These are phyloP conservation scores for Starmerella tilneyi DNA, from an alignment of 805 yeast genomes.

Conservation along the genomic window DNA sequence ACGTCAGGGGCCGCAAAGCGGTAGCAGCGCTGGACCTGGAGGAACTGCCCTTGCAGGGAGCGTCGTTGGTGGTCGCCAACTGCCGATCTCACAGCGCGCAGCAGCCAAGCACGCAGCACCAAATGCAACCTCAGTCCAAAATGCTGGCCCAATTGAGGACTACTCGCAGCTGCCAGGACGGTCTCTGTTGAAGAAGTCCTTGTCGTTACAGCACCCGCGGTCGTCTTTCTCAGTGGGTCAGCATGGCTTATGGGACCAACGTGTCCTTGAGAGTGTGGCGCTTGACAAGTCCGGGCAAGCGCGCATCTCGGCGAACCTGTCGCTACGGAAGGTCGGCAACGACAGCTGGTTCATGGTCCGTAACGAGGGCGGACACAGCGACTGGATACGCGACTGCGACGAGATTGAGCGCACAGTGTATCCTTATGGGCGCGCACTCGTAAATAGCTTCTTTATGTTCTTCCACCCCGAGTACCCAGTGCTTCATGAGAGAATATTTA, in stretches of 20 bases:
- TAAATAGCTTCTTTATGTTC: slow-evolving; percentile 66
- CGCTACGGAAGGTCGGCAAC: slow-evolving; percentile 69
- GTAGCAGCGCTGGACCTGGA: not conserved
- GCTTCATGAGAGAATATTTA: slow-evolving; percentile 77
- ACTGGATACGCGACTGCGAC: slow-evolving; percentile 70
- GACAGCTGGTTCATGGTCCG: slow-evolving; percentile 60
- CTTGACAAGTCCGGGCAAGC: slow-evolving; percentile 71
- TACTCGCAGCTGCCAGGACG: slow-evolving; percentile 54
- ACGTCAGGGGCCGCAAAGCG: slow-evolving; percentile 23
- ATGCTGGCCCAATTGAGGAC: slow-evolving; percentile 47
- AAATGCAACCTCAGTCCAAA: slow-evolving; percentile 4
- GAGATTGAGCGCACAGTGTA: slow-evolving; percentile 73
- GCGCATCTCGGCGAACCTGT: slow-evolving; percentile 52
- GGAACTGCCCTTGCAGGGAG: not conserved
- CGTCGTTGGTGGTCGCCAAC: not conserved
- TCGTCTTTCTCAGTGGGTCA: slow-evolving; percentile 85
- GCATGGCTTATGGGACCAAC: slow-evolving; percentile 70
- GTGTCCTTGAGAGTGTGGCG: slow-evolving; percentile 53
- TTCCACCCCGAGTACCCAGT: slow-evolving; percentile 90
- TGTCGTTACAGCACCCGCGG: slow-evolving; percentile 76
- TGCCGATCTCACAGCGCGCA: slow-evolving; percentile 12
- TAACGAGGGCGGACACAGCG: slow-evolving; percentile 64
- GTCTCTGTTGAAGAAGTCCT: slow-evolving; percentile 55
- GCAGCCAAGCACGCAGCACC: slow-evolving; percentile 6
- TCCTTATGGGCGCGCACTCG: slow-evolving; percentile 74